Evolutionary conservation across 1,284 basidiomycete species (phyloP).

Genomic region (Lignosus rhinocerotis): DNA sequence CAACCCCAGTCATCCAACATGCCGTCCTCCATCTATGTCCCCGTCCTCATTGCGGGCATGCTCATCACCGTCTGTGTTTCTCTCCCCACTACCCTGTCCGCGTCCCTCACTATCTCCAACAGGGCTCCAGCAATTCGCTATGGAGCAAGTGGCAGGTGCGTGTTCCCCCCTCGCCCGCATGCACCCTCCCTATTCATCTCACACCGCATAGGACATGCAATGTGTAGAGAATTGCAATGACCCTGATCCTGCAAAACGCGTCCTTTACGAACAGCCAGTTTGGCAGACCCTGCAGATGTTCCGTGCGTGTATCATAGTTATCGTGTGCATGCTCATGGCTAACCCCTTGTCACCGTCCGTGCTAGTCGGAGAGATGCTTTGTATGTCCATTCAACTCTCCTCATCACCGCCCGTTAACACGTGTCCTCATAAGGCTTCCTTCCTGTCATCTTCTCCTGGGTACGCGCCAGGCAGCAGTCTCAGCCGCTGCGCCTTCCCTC

Average conservation of each 20-base stretch:
- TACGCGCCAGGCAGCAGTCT: constrained; percentile 47
- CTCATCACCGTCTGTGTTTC: constrained; percentile 60
- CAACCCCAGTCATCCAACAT: constrained; percentile 25
- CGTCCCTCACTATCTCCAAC: constrained; percentile 16
- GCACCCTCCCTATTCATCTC: constrained; percentile 16
- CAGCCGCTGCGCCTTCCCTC: constrained; percentile 57
- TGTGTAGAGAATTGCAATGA: constrained; percentile 88
- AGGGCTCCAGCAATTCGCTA: constrained; percentile 79
- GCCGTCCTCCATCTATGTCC: constrained; percentile 43
- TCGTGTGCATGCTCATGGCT: constrained; percentile 28
- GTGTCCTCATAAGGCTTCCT: constrained; percentile 64
- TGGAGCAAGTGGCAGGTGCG: constrained; percentile 80
- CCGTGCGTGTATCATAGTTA: constrained; percentile 51
- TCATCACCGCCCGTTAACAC: constrained; percentile 30
- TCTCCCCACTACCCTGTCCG: not conserved
- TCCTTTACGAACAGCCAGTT: constrained; percentile 89
- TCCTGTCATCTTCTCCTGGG: constrained; percentile 75
- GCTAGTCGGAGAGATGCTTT: constrained; percentile 88
- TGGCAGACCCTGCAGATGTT: constrained; percentile 96
- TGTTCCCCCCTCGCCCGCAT: constrained; percentile 17
- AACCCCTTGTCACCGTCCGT: constrained; percentile 36
- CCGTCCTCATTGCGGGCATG: constrained; percentile 71
- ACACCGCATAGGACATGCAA: constrained; percentile 77
- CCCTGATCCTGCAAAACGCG: constrained; percentile 50
- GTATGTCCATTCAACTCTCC: constrained; percentile 48